Evolutionary conservation across 768 basidiomycete genomes (phyloP).

Genomic region (Trametes cinnabarina): DNA sequence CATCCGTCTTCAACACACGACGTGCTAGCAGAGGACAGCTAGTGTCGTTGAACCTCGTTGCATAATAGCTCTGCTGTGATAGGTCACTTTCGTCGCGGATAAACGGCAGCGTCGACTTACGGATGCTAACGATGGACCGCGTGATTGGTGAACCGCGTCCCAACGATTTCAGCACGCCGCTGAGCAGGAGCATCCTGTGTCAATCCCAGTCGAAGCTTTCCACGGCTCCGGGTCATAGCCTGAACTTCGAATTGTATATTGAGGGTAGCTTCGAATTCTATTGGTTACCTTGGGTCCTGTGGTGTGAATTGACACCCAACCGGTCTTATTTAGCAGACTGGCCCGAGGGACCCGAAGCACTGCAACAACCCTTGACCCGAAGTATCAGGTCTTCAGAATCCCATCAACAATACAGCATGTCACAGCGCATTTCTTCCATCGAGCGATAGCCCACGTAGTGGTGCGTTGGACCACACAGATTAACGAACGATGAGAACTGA

Average conservation of each 20-base stretch:
- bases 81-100: background rate
- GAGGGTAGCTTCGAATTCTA: background rate
- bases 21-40: background rate
- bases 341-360: background rate
- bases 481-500: too few relatives aligned
- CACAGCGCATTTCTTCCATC: too few relatives aligned
- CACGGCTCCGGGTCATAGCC: background rate
- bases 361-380: too few relatives aligned
- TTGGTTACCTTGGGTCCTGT: background rate
- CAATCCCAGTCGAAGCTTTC: background rate
- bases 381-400: too few relatives aligned
- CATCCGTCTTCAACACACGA: background rate
- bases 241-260: background rate
- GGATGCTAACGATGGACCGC: slow-evolving; percentile 2
- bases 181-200: background rate
- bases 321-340: background rate
- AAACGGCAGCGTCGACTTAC: background rate
- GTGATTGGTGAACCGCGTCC: background rate
- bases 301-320: background rate
- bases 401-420: too few relatives aligned
- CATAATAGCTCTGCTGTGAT: slow-evolving; percentile 14
- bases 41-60: background rate
- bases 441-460: too few relatives aligned
- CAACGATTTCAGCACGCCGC: background rate
- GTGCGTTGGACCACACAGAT: too few relatives aligned